Conservation (phyloP, 1,284 basidiomycete species). For the Vanrija pseudolonga region DNA sequence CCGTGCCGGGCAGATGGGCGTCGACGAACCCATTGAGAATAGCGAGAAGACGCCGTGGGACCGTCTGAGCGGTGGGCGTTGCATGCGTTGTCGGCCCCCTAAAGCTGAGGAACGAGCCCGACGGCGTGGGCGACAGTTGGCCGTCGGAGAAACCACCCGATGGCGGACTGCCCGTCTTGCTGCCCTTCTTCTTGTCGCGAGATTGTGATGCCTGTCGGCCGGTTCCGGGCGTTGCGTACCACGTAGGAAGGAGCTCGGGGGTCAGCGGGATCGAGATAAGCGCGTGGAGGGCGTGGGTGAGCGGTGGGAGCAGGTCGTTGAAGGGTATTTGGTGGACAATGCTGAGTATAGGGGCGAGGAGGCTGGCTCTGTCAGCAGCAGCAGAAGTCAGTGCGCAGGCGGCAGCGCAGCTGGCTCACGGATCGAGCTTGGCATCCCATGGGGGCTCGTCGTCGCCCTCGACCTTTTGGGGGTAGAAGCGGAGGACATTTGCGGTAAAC, state of each 20-base stretch:
- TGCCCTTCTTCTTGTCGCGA: neutral
- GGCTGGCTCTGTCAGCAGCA: conserved; percentile 2
- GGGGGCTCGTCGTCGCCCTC: conserved; percentile 9
- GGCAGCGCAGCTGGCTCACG: conserved; percentile 31
- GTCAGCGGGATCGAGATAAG: conserved; percentile 39
- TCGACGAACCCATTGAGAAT: conserved; percentile 31
- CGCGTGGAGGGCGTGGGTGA: conserved; percentile 37
- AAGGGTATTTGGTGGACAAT: conserved; percentile 30
- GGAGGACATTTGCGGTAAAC: conserved; percentile 39
- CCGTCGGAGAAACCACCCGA: too few relatives aligned
- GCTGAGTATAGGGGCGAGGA: conserved; percentile 29
- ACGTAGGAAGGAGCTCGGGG: conserved; percentile 26
- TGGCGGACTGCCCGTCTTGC: too few relatives aligned
- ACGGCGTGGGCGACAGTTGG: conserved; percentile 12
- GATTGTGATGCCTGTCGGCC: neutral
- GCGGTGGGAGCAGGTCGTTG: conserved; percentile 30
- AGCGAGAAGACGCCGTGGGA: conserved; percentile 24
- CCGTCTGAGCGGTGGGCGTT: conserved; percentile 10
- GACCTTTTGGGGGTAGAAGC: conserved; percentile 29
- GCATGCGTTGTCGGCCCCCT: conserved; percentile 1
- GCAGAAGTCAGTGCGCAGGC: neutral
- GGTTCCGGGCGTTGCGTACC: conserved; percentile 27
- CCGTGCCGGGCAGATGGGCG: conserved; percentile 23
- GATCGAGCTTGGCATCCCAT: conserved; percentile 34
- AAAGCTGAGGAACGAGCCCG: neutral